Percentiles rank a stretch among this genome's conserved stretches.
Conservation (phyloP, 305 asterid species). For the Rubia tinctorum region DNA sequence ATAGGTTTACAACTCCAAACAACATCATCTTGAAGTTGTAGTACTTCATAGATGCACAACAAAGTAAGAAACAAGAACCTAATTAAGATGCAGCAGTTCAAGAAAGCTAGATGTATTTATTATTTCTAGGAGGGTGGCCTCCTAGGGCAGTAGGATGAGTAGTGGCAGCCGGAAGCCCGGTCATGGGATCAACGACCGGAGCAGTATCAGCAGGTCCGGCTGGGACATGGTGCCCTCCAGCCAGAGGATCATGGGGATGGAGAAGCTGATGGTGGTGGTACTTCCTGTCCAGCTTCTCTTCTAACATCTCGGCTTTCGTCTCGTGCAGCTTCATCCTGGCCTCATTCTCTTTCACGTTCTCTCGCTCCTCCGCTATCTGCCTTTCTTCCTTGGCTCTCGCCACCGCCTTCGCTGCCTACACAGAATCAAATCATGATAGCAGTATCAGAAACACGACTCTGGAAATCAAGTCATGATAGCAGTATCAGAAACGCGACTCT, state of each 20-base stretch:
- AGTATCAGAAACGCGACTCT: background rate
- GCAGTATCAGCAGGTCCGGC: slow-evolving; percentile 15
- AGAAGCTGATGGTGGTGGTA: slow-evolving; percentile 22
- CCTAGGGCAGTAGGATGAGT: slow-evolving; percentile 31
- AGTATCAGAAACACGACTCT: background rate
- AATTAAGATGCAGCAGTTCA: background rate
- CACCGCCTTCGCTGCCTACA: slow-evolving; percentile 48
- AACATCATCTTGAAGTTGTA: background rate
- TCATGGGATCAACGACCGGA: slow-evolving; percentile 25
- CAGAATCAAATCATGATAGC: background rate
- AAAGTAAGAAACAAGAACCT: background rate
- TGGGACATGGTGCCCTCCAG: slow-evolving; percentile 13
- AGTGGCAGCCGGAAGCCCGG: slow-evolving; percentile 19
- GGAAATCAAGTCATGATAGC: no score
- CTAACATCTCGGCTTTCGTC: slow-evolving; percentile 56
- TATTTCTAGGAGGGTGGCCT: slow-evolving; percentile 29
- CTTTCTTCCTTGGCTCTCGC: slow-evolving; percentile 59
- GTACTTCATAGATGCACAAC: background rate
- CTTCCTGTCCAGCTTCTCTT: slow-evolving; percentile 36
- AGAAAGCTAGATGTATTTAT: background rate
- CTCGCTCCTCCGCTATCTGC: slow-evolving; percentile 48
- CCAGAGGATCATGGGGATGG: slow-evolving; percentile 13
- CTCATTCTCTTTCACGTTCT: slow-evolving; percentile 74
- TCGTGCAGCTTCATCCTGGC: slow-evolving; percentile 79
- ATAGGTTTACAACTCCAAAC: background rate